These are phyloP conservation scores for Annulohypoxylon maeteangense DNA, from an alignment of 495 filamentous ascomycete genomes.

Conservation along the genomic window DNA sequence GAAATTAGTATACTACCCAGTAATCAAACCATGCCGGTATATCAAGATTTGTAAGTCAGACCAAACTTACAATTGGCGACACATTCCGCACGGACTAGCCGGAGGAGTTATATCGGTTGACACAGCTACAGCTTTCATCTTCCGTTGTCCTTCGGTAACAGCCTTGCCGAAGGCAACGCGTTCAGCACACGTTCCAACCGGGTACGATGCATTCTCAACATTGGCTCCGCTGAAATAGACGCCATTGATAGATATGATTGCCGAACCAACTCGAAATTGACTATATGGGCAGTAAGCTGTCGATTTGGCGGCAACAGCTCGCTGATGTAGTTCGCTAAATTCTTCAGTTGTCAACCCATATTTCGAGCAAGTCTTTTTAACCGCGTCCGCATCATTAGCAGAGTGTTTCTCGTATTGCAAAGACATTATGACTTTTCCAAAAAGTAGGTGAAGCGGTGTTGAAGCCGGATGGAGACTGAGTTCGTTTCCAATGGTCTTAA, in stretches of 20 bases:
- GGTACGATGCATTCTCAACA: constrained; percentile 93
- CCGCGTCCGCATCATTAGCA: constrained; percentile 34
- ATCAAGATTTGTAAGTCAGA: neutral
- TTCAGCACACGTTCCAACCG: constrained; percentile 95
- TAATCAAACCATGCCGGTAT: neutral
- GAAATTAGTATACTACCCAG: constrained; percentile 4
- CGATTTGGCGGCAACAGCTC: constrained; percentile 72
- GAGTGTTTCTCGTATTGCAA: constrained; percentile 38
- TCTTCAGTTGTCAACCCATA: constrained; percentile 67
- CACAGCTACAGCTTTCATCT: constrained; percentile 86
- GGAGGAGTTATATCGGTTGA: constrained; percentile 79
- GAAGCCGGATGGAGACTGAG: constrained; percentile 8
- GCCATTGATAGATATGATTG: constrained; percentile 73
- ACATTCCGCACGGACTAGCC: constrained; percentile 81
- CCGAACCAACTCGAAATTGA: constrained; percentile 88
- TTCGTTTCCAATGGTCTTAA: constrained; percentile 4
- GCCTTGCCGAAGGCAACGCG: constrained; percentile 84
- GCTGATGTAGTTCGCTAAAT: constrained; percentile 67
- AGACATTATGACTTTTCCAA: constrained; percentile 23
- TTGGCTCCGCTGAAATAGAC: constrained; percentile 80
- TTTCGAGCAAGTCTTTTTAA: constrained; percentile 48
- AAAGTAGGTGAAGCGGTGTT: constrained; percentile 13
- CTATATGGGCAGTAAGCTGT: constrained; percentile 94
- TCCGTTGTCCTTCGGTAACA: constrained; percentile 72
- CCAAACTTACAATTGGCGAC: constrained; percentile 64